Evolutionary conservation across 1,284 basidiomycete species (phyloP).

Genomic region (Trametes pubescens): DNA sequence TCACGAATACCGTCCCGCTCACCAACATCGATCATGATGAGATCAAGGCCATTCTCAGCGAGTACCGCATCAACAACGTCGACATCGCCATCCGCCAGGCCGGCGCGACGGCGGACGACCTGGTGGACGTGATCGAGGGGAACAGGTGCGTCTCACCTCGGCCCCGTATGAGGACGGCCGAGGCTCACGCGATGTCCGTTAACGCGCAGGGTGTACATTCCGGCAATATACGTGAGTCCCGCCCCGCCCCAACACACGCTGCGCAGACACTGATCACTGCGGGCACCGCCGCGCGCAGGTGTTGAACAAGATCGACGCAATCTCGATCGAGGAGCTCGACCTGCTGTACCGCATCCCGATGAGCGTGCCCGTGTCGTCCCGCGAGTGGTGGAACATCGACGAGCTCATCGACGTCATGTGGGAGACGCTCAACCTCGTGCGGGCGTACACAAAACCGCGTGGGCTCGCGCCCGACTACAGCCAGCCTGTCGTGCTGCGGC

Average conservation of each 20-base stretch:
- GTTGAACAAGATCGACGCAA: constrained; percentile 94
- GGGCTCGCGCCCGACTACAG: constrained; percentile 92
- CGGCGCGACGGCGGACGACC: constrained; percentile 93
- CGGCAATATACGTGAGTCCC: constrained; percentile 81
- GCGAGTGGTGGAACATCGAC: constrained; percentile 97
- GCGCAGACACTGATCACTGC: constrained; percentile 1
- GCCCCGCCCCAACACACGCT: not conserved
- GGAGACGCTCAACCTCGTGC: constrained; percentile 87
- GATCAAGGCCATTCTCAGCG: constrained; percentile 94
- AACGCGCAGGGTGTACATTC: constrained; percentile 86
- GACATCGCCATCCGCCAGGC: constrained; percentile 95
- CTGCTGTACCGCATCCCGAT: constrained; percentile 95
- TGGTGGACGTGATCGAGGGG: constrained; percentile 97
- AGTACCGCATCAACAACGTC: constrained; percentile 91
- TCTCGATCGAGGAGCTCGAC: constrained; percentile 98
- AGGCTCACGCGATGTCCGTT: not conserved
- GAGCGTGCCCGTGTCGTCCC: constrained; percentile 93
- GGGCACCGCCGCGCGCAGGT: constrained; percentile 60
- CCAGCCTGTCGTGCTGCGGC: constrained; percentile 80
- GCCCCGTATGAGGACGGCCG: not conserved
- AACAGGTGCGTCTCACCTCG: constrained; percentile 65
- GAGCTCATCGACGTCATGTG: constrained; percentile 95
- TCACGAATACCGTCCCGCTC: constrained; percentile 96
- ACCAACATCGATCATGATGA: constrained; percentile 96
- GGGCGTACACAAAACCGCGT: constrained; percentile 96